Conservation (phyloP, 148 eudicot genomes). For the Nepenthes gracilis region DNA sequence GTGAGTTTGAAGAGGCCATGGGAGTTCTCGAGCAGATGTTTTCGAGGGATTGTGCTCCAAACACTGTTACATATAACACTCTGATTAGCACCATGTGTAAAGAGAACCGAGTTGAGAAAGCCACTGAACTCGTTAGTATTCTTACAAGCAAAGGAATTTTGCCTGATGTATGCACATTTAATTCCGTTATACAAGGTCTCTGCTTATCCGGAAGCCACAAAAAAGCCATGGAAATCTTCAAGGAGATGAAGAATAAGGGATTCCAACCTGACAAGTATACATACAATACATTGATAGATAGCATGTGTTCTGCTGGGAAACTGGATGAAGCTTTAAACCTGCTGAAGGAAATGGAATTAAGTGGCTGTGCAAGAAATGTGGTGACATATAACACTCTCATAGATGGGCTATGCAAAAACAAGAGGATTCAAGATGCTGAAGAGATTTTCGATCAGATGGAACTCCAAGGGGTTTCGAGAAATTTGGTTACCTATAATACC, state of each 20-base stretch:
- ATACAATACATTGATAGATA: conserved; percentile 75
- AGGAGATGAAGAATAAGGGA: conserved; percentile 73
- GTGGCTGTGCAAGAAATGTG: conserved; percentile 73
- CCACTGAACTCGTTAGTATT: conserved; percentile 57
- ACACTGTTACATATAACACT: conserved; percentile 72
- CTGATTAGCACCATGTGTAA: conserved; percentile 79
- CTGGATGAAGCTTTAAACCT: conserved; percentile 54
- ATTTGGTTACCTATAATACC: conserved; percentile 63
- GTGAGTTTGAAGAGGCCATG: conserved; percentile 73
- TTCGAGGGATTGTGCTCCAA: conserved; percentile 61
- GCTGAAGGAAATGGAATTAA: conserved; percentile 83
- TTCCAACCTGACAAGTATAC: conserved; percentile 92
- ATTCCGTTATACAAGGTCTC: conserved; percentile 89
- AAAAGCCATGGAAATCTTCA: conserved; percentile 55
- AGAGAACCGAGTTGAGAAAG: conserved; percentile 75
- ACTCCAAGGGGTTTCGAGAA: conserved; percentile 72
- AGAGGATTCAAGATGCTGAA: conserved; percentile 77
- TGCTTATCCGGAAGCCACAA: conserved; percentile 53
- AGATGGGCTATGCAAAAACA: conserved; percentile 74
- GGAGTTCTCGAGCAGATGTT: conserved; percentile 84
- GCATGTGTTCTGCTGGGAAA: conserved; percentile 56
- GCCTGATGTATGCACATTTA: conserved; percentile 86
- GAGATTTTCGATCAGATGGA: conserved; percentile 97
- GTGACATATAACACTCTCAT: conserved; percentile 77
- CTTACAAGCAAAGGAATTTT: conserved; percentile 59